These are phyloP conservation scores for Aotearoamyces nothofagi DNA, from an alignment of 2,329 filamentous ascomycete genomes.

Conservation along the genomic window DNA sequence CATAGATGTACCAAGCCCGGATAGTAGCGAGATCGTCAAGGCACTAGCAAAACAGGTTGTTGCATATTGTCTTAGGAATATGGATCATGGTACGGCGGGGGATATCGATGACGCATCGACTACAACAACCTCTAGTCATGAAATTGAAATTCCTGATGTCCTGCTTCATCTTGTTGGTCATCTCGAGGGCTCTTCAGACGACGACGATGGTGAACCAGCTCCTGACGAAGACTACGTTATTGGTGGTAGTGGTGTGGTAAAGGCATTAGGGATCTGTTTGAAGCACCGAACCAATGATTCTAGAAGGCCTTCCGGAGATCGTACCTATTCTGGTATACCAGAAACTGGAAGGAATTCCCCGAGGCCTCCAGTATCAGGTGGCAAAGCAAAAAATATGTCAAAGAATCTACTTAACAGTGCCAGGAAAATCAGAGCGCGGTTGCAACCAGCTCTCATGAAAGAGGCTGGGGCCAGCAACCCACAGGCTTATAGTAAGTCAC, in stretches of 20 bases:
- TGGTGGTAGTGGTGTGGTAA: constrained; percentile 86
- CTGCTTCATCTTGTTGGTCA: constrained; percentile 77
- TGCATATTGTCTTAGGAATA: constrained; percentile 82
- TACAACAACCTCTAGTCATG: constrained; percentile 21
- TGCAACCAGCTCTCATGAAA: constrained; percentile 71
- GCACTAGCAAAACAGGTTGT: constrained; percentile 89
- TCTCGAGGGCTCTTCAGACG: constrained; percentile 29
- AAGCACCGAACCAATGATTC: constrained; percentile 61
- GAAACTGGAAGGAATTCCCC: constrained; percentile 28
- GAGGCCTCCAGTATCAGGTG: constrained; percentile 25
- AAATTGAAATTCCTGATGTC: constrained; percentile 62
- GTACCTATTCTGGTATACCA: constrained; percentile 9
- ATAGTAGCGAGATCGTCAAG: constrained; percentile 82
- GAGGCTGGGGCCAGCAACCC: constrained; percentile 59
- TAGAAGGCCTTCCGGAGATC: constrained; percentile 22
- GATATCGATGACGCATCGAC: constrained; percentile 34
- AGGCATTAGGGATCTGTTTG: constrained; percentile 80
- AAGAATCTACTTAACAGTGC: constrained; percentile 79
- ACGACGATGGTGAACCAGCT: constrained; percentile 51
- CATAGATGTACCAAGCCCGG: constrained; percentile 69
- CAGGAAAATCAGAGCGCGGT: constrained; percentile 68
- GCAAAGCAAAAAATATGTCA: constrained; percentile 81
- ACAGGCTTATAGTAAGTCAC: constrained; percentile 56
- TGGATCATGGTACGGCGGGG: constrained; percentile 62
- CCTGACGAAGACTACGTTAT: constrained; percentile 93